Evolutionary conservation across 1,284 basidiomycete species (phyloP).

Genomic region (Xanthoconium separans): DNA sequence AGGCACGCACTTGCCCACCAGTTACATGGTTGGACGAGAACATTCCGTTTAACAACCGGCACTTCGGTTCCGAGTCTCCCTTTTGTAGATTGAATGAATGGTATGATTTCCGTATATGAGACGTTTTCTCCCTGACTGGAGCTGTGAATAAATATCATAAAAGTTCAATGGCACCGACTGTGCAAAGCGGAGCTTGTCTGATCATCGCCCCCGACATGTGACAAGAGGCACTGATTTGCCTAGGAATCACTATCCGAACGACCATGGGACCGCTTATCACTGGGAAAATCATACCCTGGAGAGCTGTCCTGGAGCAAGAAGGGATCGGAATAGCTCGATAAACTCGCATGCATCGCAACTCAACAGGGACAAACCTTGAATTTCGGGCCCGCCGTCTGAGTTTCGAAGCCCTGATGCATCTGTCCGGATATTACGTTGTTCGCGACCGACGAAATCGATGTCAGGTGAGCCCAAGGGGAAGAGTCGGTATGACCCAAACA

Average conservation of each 20-base stretch:
- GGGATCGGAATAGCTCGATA: neutral
- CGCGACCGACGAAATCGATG: neutral
- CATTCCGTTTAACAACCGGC: neutral
- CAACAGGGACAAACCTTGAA: neutral
- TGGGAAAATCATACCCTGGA: slow-evolving; percentile 4
- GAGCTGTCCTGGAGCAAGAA: neutral
- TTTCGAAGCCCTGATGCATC: neutral
- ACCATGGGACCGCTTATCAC: neutral
- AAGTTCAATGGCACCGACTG: neutral
- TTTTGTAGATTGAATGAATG: neutral
- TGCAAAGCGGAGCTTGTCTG: neutral
- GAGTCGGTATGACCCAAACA: neutral
- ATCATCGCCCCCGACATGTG: neutral
- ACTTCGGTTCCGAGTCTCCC: neutral
- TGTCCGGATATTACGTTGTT: slow-evolving; percentile 3
- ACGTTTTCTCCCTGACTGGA: neutral
- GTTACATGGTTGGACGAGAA: neutral
- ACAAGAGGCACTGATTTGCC: neutral
- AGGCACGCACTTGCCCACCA: neutral
- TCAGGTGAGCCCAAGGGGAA: neutral
- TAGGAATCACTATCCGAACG: neutral
- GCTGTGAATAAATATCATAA: neutral
- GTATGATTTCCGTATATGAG: neutral
- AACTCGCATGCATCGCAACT: neutral
- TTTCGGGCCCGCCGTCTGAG: slow-evolving; percentile 5